Evolutionary conservation across 208 protist genomes (phyloP).

Genomic region (Acanthamoeba sp.): DNA sequence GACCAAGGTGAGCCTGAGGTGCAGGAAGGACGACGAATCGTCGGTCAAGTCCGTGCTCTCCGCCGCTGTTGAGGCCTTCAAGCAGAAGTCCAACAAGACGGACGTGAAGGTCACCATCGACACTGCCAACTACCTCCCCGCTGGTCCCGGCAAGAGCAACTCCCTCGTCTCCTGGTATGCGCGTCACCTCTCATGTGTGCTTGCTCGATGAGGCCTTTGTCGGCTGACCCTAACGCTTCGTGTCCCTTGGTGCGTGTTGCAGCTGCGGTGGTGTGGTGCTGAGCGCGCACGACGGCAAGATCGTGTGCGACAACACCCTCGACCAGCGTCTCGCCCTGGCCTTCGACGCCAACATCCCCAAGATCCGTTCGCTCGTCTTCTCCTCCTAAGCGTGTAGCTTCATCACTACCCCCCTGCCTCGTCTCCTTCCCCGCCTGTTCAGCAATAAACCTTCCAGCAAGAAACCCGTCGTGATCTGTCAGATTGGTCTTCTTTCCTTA

Average conservation of each 20-base stretch:
- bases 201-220: not conserved
- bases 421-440: not conserved
- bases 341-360: constrained; percentile 86
- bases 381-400: not conserved
- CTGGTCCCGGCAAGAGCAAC: constrained; percentile 56
- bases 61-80: constrained; percentile 81
- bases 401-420: not conserved
- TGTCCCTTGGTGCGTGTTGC: constrained; percentile 57
- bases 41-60: constrained; percentile 78
- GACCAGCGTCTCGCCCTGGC: constrained; percentile 88
- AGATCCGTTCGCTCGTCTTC: constrained; percentile 84
- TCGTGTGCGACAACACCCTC: constrained; percentile 89
- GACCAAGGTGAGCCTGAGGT: constrained; percentile 81
- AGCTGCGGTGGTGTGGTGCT: constrained; percentile 88
- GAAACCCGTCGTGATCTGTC: not conserved
- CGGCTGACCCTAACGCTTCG: not conserved
- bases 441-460: not conserved
- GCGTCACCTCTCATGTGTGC: too few relatives aligned
- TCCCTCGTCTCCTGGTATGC: constrained; percentile 69
- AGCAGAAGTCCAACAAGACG: constrained; percentile 73
- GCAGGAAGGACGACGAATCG: constrained; percentile 84
- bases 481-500: too few relatives aligned
- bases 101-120: constrained; percentile 67
- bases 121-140: constrained; percentile 79
- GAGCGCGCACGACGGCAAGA: constrained; percentile 83